Evolutionary conservation across 176 grass and related monocot species (phyloP).

Genomic region (Oryza glaberrima): DNA sequence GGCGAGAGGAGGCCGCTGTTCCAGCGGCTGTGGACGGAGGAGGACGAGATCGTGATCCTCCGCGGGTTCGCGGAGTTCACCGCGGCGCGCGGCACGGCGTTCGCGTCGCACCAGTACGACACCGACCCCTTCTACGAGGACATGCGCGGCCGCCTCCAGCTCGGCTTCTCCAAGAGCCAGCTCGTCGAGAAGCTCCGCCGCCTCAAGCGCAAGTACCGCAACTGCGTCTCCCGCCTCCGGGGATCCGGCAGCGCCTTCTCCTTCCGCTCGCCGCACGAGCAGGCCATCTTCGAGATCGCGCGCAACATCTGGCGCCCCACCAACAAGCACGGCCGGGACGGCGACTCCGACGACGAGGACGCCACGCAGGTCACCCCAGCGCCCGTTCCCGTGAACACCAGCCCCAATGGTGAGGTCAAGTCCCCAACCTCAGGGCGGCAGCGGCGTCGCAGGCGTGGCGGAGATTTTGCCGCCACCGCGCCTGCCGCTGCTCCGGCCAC

Average conservation of each 20-base stretch:
- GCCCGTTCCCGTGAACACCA: constrained; percentile 27
- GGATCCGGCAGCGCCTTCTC: constrained; percentile 59
- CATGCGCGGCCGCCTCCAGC: constrained; percentile 78
- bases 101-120: constrained; percentile 99
- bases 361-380: constrained; percentile 8
- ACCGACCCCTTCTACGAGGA: constrained; percentile 98
- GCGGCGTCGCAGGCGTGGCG: constrained; percentile 46
- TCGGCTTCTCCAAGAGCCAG: constrained; percentile 98
- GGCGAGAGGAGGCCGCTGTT: constrained; percentile 75
- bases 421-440: constrained; percentile 45
- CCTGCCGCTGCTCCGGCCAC: constrained; percentile 28
- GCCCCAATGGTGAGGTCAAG: constrained; percentile 51
- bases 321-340: constrained; percentile 61
- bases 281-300: constrained; percentile 88
- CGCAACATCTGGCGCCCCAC: constrained; percentile 85
- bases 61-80: constrained; percentile 93
- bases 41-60: constrained; percentile 92
- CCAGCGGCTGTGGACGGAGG: constrained; percentile 97
- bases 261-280: constrained; percentile 85
- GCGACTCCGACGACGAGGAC: constrained; percentile 49
- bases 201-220: constrained; percentile 98
- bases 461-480: background rate
- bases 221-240: constrained; percentile 76
- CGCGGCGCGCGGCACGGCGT: constrained; percentile 79
- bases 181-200: constrained; percentile 96